A percentile compares a stretch with the other conserved stretches of the same genome.
These are phyloP conservation scores for Colletotrichum viniferum DNA, from an alignment of 2,329 filamentous ascomycete species.

Conservation along the genomic window DNA sequence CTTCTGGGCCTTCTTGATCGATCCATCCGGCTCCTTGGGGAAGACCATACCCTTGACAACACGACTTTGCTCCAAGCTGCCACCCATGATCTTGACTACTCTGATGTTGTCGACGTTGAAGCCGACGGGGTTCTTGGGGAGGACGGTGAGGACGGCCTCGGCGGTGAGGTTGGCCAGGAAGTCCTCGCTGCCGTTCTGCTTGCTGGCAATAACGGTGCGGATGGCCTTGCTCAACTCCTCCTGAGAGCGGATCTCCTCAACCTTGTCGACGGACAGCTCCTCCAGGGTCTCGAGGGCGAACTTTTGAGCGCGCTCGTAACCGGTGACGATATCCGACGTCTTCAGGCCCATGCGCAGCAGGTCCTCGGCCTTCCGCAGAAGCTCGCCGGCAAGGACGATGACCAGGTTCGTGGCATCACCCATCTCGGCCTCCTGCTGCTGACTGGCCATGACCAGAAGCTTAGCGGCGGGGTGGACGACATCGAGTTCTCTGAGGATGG, in stretches of 20 bases:
- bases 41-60: slow-evolving; percentile 99
- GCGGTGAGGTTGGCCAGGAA: slow-evolving; percentile 86
- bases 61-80: slow-evolving; percentile 88
- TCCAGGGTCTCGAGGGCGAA: slow-evolving; percentile 86
- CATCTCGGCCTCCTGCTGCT: slow-evolving; percentile 99
- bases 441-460: slow-evolving; percentile 96
- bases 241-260: slow-evolving; percentile 81
- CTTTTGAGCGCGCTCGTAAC: slow-evolving; percentile 93
- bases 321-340: slow-evolving; percentile 95
- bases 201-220: slow-evolving; percentile 92
- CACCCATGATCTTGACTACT: slow-evolving; percentile 99
- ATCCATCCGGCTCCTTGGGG: slow-evolving; percentile 90
- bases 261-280: slow-evolving; percentile 88
- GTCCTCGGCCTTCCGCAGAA: slow-evolving; percentile 97
- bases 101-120: slow-evolving; percentile 99
- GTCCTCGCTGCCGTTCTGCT: slow-evolving; percentile 94
- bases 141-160: slow-evolving; percentile 81
- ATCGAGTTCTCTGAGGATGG: slow-evolving; percentile 95
- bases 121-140: slow-evolving; percentile 93
- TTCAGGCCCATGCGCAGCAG: slow-evolving; percentile 95
- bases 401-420: slow-evolving; percentile 98
- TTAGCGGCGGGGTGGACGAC: slow-evolving; percentile 98
- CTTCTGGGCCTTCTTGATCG: slow-evolving; percentile 86
- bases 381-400: slow-evolving; percentile 92
- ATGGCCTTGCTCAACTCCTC: slow-evolving; percentile 93